Conservation (phyloP, 2,329 filamentous ascomycete species). For the Alternaria panax region DNA sequence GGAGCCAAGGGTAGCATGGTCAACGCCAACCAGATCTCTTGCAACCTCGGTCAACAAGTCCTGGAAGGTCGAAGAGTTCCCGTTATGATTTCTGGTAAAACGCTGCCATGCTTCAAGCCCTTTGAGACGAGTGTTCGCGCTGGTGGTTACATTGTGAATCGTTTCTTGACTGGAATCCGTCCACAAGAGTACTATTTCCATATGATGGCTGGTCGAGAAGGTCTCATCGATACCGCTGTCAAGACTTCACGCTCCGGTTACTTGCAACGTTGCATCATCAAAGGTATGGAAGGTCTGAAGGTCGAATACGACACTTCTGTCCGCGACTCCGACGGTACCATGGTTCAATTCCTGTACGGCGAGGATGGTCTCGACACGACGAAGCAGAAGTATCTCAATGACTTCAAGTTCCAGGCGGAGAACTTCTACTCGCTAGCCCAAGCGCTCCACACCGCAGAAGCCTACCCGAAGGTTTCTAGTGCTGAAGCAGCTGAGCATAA, state of each 20-base stretch:
- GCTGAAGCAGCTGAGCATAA: constrained; percentile 70
- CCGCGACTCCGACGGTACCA: constrained; percentile 88
- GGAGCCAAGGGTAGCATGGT: constrained; percentile 92
- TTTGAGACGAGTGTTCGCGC: constrained; percentile 90
- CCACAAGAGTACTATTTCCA: constrained; percentile 99
- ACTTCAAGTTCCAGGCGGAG: constrained; percentile 88
- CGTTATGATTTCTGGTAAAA: constrained; percentile 97
- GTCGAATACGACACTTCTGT: constrained; percentile 95
- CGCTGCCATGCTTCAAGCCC: constrained; percentile 89
- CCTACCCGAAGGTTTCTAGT: constrained; percentile 64
- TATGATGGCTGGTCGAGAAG: constrained; percentile 98
- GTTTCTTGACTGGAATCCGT: constrained; percentile 96
- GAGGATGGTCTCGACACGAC: constrained; percentile 95
- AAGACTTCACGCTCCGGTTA: constrained; percentile 98
- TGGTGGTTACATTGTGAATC: constrained; percentile 91
- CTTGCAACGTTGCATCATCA: constrained; percentile 94
- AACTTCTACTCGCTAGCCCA: constrained; percentile 84
- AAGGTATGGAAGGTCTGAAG: constrained; percentile 94
- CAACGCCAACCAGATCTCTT: constrained; percentile 97
- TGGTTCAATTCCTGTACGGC: constrained; percentile 95
- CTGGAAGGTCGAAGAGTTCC: constrained; percentile 94
- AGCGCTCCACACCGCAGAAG: constrained; percentile 72
- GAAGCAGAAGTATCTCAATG: constrained; percentile 88
- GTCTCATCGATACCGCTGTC: constrained; percentile 97
- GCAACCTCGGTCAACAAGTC: constrained; percentile 95